Base-by-base conservation (phyloP, 805 yeast species). In the Metschnikowia bowlesiae region DNA sequence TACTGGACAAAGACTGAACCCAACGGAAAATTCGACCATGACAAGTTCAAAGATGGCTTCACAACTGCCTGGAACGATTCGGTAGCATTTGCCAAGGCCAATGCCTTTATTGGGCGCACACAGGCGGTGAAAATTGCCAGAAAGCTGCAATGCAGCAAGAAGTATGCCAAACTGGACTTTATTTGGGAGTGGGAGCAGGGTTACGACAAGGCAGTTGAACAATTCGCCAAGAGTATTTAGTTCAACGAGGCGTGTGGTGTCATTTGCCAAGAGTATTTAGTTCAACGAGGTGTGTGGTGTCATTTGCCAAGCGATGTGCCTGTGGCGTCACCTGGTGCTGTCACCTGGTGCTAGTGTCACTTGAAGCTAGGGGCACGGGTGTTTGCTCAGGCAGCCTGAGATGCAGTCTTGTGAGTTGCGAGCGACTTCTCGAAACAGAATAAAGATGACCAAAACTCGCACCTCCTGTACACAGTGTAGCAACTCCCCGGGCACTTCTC, bases 121-220 rank as follows among this genome's bases (percentile, higher is more conserved):
- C 75, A 75, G 43, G 84, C 90, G 0, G 56, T 54, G 14, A 81
- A 75, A 53, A 55, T 60, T 9, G 78, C 85, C 16, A 77, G 97
- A 53, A 67, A 78, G 32, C 62, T 61, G 2, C 87, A 89, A 59
- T 96, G 91, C 64, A 60, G 81, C 22, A 56, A 66, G 9, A 62
- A 67, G 7, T 76, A 79, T 54, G 94, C 94, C 6, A 59, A 69
- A 6, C 76, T 84, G 58, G 71, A 71, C 11, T 79, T 74, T 61
- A 49, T 82, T 47, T 92, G 97, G 96, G 96, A 87, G 66, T 92
- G 89, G 86, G 89, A 85, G 29, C 95, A 86, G 58, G 97, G 96
- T 0, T 90, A 81, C 61, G 80, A 79, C 45, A 77, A 78, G 43
- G 97, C 89, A 0, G 57, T 80, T 33, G 65, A 67, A 35, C 74